Base-by-base conservation (phyloP, 768 basidiomycete species). In the Cystofilobasidium macerans region DNA sequence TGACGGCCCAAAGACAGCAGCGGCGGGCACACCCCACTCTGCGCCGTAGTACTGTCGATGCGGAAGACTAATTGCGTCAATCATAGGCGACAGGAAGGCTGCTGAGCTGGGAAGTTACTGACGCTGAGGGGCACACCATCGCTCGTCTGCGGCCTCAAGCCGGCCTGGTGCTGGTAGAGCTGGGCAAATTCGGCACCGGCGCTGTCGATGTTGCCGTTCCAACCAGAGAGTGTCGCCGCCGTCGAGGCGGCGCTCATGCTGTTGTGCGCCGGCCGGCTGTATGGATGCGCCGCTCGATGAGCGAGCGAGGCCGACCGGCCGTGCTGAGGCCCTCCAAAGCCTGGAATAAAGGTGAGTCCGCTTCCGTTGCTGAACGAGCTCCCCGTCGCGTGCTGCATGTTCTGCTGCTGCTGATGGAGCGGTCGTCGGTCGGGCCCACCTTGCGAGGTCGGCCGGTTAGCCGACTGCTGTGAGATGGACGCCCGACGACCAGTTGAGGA, bases 101-200 rank as follows among this genome's bases (percentile, higher is more conserved):
- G 61, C 7, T 26, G n/a, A n/a, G 32, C 12, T 32, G 20, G n/a
- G n/a, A n/a, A n/a, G n/a, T n/a, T 12, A 62, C 61, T 53, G 51
- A 56, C 62, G 40, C 53, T 63, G 26, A 51, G 18, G 1, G 62
- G 62, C 1, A 63, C 53, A 2, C 62, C 62, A 13, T 63, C 62
- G 38, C 51, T 54, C 36, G 62, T 63, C 62, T 63, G 62, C 26
- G 62, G 62, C 8, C 62, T 22, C 62, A 63, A 54, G 51, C 2
- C 30, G 4, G 45, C 45, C 22, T 47, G 45, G 22, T 47, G 45
- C 28, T 54, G 51, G 28, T 54, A 54, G 14, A 54, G 13, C 51
- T 54, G 51, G 5, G 51, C 51, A 7, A 54, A 32, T 13, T 3
- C 20, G 13, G 24, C n/a, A 3, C 28, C 16, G 5, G 43, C 18